phyloP scores from a whole-genome alignment of 306 rosid species.

The Cucumis cinereus region DNA sequence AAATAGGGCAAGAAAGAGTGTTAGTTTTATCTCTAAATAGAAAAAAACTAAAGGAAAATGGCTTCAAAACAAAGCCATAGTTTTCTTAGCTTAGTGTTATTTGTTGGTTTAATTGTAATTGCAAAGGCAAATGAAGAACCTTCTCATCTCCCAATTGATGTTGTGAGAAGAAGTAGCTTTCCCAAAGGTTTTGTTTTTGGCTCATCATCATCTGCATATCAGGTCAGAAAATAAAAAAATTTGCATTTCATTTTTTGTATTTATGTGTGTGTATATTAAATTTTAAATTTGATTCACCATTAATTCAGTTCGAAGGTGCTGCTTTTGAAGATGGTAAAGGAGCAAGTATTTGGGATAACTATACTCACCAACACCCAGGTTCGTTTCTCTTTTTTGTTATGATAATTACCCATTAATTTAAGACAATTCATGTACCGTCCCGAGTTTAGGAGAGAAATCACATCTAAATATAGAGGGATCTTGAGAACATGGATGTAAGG shows the following conservation, averaged over 20 bases:
- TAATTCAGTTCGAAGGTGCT: slow-evolving; percentile 25
- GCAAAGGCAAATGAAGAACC: not conserved
- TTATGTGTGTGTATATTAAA: too few species aligned
- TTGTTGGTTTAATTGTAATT: not conserved
- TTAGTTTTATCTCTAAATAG: not conserved
- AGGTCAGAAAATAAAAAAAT: not conserved
- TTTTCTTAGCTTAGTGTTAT: not conserved
- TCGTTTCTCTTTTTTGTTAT: not conserved
- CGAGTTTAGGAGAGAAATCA: too few species aligned
- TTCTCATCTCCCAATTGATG: not conserved
- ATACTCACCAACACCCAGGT: slow-evolving; percentile 28
- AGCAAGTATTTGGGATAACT: slow-evolving; percentile 22
- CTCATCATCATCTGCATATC: slow-evolving; percentile 20
- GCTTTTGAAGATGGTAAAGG: slow-evolving; percentile 12
- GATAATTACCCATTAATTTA: too few species aligned
- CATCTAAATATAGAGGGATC: too few species aligned
- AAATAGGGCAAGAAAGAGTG: not conserved
- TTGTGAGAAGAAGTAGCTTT: slow-evolving; percentile 2
- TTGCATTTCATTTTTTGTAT: not conserved
- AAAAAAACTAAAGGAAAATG: not conserved
- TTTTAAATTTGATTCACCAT: not conserved
- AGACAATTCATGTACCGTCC: too few species aligned
- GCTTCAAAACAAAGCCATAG: not conserved
- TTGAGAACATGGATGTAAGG: too few species aligned
- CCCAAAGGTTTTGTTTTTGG: slow-evolving; percentile 21